Percentiles rank a stretch among this genome's conserved stretches.
Conservation (phyloP, 2,329 filamentous ascomycete species). For the Monosporascus sp. region DNA sequence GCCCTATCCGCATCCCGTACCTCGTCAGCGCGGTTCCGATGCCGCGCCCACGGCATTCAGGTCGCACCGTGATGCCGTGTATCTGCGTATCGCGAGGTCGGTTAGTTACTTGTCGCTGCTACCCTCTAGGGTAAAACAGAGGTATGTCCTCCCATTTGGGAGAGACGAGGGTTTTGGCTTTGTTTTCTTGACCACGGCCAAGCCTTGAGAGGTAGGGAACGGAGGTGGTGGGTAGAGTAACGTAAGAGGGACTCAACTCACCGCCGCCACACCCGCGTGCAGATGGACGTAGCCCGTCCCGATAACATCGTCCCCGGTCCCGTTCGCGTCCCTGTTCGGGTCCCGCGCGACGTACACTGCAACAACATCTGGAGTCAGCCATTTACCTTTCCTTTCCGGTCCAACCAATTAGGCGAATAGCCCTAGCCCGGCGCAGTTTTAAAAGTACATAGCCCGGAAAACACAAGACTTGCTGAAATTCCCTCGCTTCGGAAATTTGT, state of each 20-base stretch:
- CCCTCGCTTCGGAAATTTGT: too few species aligned
- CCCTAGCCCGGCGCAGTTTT: too few species aligned
- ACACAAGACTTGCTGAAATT: too few species aligned
- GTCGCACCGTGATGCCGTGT: constrained; percentile 2
- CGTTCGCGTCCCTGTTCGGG: not conserved
- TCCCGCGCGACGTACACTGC: not conserved
- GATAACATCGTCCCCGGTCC: not conserved
- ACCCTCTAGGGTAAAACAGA: too few species aligned
- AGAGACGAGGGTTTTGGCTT: too few species aligned
- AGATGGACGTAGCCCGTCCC: constrained; percentile 3
- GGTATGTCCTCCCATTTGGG: too few species aligned
- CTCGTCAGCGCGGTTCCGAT: not conserved
- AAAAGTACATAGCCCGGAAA: too few species aligned
- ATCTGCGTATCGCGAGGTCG: not conserved
- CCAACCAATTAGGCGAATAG: too few species aligned
- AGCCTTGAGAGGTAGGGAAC: too few species aligned
- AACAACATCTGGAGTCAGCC: not conserved
- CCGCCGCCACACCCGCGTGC: not conserved
- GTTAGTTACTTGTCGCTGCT: too few species aligned
- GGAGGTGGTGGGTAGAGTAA: not conserved
- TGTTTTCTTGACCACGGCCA: too few species aligned
- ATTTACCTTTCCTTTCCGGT: too few species aligned
- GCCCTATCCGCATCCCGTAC: not conserved
- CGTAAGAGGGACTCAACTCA: not conserved
- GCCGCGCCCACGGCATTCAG: not conserved